Evolutionary conservation across 2,329 filamentous ascomycete species (phyloP), one percentile per base, ranked within the genome.

Genomic region (Ambrosiella xylebori): DNA sequence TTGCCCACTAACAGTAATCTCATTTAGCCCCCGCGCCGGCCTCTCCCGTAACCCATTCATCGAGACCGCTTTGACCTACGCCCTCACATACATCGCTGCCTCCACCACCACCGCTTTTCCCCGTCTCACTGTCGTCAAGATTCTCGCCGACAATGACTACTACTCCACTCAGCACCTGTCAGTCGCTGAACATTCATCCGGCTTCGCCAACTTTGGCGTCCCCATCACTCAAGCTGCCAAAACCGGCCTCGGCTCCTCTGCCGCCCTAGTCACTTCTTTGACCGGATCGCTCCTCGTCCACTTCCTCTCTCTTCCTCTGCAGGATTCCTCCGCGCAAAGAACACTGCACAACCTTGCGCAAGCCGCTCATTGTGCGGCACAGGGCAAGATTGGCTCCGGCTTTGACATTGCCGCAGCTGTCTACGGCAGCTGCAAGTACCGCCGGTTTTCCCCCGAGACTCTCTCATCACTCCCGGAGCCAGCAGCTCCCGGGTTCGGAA

Each of bases 381-480:
- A 98, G 72, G 93, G 93, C 27, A 98, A 98, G 71, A 84, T 98
- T 15, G 93, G 93, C 54, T 93, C 86, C 0, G 93, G 93, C 17
- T 98, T 98, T 68, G 93, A 98, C 68, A 86, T 98, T 56, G 93
- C 91, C 0, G 84, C 86, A 35, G 93, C 93, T 15, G 88, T 95
- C 13, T 96, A 88, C 69, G 93, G 93, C 13, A 90, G 87, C 13
- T 95, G 88, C 68, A 75, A 86, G 9, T 98, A 98, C 75, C 80
- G 85, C 17, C 84, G 93, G n/a, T 98, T 98, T 73, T 91, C 87
- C 0, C 90, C 93, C 0, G 73, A 76, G 0, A 75, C 95, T 11
- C 76, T 98, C 1, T 74, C 77, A 56, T 70, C 69, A 1, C 70
- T 94, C 3, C 85, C 85, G 0, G 82, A 86, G 61, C 76, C 83